phyloP scores from a whole-genome alignment of 2,329 filamentous ascomycete species.

The Calonectria henricotiae region DNA sequence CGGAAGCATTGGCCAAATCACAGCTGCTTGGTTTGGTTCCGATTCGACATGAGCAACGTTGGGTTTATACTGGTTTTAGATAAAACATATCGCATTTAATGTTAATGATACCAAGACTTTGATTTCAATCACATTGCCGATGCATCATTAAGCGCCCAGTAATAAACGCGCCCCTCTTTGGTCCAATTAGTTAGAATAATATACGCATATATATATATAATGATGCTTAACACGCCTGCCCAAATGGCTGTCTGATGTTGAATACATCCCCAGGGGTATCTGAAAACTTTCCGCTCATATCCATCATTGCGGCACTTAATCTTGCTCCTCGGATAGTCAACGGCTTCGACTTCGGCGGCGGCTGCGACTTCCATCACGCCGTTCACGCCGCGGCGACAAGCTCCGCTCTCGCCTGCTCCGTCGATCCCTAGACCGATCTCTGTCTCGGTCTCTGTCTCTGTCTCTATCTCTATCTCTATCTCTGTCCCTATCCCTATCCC shows the following conservation, averaged over 20 bases:
- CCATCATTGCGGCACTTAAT: neutral
- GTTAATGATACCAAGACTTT: conserved; percentile 40
- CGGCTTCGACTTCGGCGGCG: conserved; percentile 61
- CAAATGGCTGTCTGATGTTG: conserved; percentile 10
- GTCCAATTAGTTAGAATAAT: too few species aligned
- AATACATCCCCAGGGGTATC: conserved; percentile 42
- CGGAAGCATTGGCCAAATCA: conserved; percentile 41
- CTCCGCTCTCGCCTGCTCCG: conserved; percentile 55
- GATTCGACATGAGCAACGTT: conserved; percentile 32
- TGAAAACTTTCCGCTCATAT: conserved; percentile 23
- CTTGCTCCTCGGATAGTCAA: conserved; percentile 40
- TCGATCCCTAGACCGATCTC: conserved; percentile 45
- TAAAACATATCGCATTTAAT: conserved; percentile 40
- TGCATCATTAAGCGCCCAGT: neutral
- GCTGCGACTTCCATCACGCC: conserved; percentile 59
- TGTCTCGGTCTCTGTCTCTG: conserved; percentile 45
- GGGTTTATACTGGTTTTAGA: conserved; percentile 40
- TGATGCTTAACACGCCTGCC: neutral
- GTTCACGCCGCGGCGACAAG: conserved; percentile 57
- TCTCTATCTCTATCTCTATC: conserved; percentile 51
- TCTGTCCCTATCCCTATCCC: conserved; percentile 46
- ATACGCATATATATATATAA: neutral
- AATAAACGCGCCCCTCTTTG: neutral
- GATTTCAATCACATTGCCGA: conserved; percentile 13
- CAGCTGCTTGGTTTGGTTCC: conserved; percentile 49